Evolutionary conservation across 805 yeast genomes (phyloP).

Genomic region (Lachancea cidri): DNA sequence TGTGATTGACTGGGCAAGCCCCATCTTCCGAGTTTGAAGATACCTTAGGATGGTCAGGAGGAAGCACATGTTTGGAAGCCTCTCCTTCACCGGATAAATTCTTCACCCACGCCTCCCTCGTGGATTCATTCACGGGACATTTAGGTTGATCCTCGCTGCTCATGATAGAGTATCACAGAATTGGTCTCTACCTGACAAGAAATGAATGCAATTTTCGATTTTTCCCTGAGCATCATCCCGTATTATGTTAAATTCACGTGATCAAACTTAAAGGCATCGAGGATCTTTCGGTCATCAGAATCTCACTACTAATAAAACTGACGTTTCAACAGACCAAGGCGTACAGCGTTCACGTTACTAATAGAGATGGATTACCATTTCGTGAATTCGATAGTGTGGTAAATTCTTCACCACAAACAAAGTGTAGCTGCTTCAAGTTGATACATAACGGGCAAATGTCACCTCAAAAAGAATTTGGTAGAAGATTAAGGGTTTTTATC

Average conservation of each 20-base stretch:
- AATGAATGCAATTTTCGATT: no score
- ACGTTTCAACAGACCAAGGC: no score
- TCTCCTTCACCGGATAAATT: constrained; percentile 21
- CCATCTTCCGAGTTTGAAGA: neutral
- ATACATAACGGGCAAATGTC: neutral
- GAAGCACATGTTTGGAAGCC: constrained; percentile 5
- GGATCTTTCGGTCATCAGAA: no score
- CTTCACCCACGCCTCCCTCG: constrained; percentile 55
- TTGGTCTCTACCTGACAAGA: no score
- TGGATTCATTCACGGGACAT: constrained; percentile 69
- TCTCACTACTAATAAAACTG: no score
- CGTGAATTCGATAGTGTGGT: no score
- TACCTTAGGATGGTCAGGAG: constrained; percentile 1
- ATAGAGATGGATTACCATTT: no score
- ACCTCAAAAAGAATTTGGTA: neutral
- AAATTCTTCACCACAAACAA: neutral
- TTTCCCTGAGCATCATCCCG: no score
- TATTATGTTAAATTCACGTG: no score
- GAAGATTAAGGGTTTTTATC: neutral
- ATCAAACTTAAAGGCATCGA: no score
- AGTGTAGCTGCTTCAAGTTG: neutral
- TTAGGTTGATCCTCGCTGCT: constrained; percentile 26
- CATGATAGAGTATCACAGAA: constrained; percentile 1
- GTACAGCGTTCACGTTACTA: no score
- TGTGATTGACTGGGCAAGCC: constrained; percentile 64